A percentile compares a stretch with the other conserved stretches of the same genome.
Evolutionary conservation across 768 basidiomycete genomes (phyloP).

Genomic region (Termitomyces sp.): DNA sequence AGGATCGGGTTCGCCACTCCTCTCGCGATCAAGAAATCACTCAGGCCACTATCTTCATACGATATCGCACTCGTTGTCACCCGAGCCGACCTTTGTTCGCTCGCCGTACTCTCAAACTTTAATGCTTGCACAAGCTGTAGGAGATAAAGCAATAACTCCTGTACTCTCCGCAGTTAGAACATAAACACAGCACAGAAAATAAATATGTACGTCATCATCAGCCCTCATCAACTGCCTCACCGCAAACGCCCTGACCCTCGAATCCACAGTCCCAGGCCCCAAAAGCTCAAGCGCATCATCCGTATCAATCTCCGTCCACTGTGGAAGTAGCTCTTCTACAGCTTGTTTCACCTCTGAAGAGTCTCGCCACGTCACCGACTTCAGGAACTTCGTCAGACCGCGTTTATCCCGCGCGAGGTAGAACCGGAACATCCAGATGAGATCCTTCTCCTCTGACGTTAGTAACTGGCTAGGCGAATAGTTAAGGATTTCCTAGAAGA

Average conservation of each 20-base stretch:
- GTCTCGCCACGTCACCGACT: conserved; percentile 97
- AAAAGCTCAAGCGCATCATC: conserved; percentile 95
- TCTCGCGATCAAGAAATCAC: conserved; percentile 85
- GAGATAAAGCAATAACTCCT: conserved; percentile 92
- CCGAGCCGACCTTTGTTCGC: conserved; percentile 70
- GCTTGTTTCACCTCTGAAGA: conserved; percentile 96
- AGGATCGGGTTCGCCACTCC: conserved; percentile 80
- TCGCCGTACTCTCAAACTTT: conserved; percentile 86
- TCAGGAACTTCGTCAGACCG: conserved; percentile 95
- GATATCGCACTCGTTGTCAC: conserved; percentile 71
- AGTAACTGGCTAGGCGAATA: conserved; percentile 88
- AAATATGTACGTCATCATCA: conserved; percentile 79
- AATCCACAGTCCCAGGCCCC: conserved; percentile 86
- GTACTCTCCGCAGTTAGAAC: conserved; percentile 8
- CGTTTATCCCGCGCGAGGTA: conserved; percentile 90
- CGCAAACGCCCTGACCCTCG: conserved; percentile 89
- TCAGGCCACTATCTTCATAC: conserved; percentile 88
- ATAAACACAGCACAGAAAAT: neutral
- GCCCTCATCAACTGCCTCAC: conserved; percentile 87
- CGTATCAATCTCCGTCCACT: conserved; percentile 96
- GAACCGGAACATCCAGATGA: conserved; percentile 99
- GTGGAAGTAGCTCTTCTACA: conserved; percentile 89
- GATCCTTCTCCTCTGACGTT: conserved; percentile 89
- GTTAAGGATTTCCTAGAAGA: conserved; percentile 71
- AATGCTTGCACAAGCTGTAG: conserved; percentile 96